Conservation (phyloP, 83 land plant species). For the Picea engelmannii region DNA sequence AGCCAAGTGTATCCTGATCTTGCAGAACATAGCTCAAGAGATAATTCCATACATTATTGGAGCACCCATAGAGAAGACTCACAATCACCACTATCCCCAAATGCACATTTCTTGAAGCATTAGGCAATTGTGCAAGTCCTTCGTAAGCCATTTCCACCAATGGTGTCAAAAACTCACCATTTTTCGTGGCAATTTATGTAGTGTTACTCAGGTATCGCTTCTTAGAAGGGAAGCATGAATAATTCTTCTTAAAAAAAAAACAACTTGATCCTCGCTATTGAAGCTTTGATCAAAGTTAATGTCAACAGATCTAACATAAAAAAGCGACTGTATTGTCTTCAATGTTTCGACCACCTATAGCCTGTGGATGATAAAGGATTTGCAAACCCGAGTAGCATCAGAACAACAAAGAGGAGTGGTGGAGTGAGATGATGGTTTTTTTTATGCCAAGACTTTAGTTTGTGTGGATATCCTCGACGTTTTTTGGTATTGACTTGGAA, state of each 20-base stretch:
- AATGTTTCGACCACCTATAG: slow-evolving; percentile 25
- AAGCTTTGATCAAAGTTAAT: slow-evolving; percentile 25
- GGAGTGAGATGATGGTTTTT: not conserved
- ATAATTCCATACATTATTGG: slow-evolving; percentile 69
- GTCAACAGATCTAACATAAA: slow-evolving; percentile 51
- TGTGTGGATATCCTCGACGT: not conserved
- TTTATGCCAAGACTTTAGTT: slow-evolving; percentile 7
- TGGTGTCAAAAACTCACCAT: slow-evolving; percentile 6
- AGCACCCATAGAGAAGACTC: slow-evolving; percentile 66
- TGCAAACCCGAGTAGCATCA: slow-evolving; percentile 48
- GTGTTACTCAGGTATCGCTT: slow-evolving; percentile 45
- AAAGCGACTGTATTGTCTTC: slow-evolving; percentile 41
- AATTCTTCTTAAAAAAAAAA: slow-evolving; percentile 49
- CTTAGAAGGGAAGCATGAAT: slow-evolving; percentile 35
- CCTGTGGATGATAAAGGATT: slow-evolving; percentile 50
- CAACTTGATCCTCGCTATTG: slow-evolving; percentile 21
- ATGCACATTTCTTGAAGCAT: slow-evolving; percentile 24
- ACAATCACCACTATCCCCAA: slow-evolving; percentile 51
- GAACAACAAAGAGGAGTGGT: slow-evolving; percentile 47
- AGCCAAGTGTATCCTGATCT: slow-evolving; percentile 42
- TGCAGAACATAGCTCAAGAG: slow-evolving; percentile 4
- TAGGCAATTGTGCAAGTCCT: slow-evolving; percentile 39
- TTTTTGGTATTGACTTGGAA: slow-evolving; percentile 11
- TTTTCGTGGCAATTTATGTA: slow-evolving; percentile 17
- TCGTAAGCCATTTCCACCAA: slow-evolving; percentile 37